These are phyloP conservation scores for Liriodendron chinense DNA, from an alignment of 164 flowering plant species.

Conservation along the genomic window DNA sequence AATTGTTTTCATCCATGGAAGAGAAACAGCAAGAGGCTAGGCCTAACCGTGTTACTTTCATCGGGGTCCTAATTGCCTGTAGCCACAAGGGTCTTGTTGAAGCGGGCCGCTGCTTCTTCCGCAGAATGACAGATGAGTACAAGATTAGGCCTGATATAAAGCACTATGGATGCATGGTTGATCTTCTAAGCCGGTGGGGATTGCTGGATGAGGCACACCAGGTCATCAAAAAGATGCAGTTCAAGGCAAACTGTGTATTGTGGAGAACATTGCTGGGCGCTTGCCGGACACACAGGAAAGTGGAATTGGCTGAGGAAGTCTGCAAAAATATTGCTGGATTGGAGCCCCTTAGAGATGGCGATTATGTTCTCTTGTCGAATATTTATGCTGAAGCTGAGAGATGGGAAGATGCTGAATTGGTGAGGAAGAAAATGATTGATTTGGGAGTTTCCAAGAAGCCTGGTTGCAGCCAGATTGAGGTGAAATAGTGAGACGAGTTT, in stretches of 20 bases:
- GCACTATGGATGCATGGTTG: conserved; percentile 64
- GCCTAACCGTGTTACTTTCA: conserved; percentile 48
- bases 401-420: conserved; percentile 44
- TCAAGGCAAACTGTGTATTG: conserved; percentile 28
- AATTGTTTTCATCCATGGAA: conserved; percentile 39
- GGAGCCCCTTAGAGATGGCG: conserved; percentile 37
- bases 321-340: conserved; percentile 27
- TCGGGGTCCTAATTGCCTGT: conserved; percentile 48
- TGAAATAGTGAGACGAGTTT: conserved; percentile 2
- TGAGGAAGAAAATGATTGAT: conserved; percentile 40
- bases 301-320: conserved; percentile 41
- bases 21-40: conserved; percentile 12
- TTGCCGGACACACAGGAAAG: conserved; percentile 38
- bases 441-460: conserved; percentile 32
- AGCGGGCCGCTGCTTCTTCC: conserved; percentile 35
- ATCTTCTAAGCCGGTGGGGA: conserved; percentile 47
- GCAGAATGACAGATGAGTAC: conserved; percentile 33
- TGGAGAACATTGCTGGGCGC: conserved; percentile 59
- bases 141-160: conserved; percentile 40
- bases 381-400: conserved; percentile 43
- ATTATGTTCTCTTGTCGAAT: conserved; percentile 46
- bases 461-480: conserved; percentile 37
- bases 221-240: conserved; percentile 35
- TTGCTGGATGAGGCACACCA: conserved; percentile 38
- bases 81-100: conserved; percentile 42